Percentiles rank a stretch among this genome's conserved stretches.
phyloP scores from a whole-genome alignment of 2,329 filamentous ascomycete species.

The Madurella fahalii region DNA sequence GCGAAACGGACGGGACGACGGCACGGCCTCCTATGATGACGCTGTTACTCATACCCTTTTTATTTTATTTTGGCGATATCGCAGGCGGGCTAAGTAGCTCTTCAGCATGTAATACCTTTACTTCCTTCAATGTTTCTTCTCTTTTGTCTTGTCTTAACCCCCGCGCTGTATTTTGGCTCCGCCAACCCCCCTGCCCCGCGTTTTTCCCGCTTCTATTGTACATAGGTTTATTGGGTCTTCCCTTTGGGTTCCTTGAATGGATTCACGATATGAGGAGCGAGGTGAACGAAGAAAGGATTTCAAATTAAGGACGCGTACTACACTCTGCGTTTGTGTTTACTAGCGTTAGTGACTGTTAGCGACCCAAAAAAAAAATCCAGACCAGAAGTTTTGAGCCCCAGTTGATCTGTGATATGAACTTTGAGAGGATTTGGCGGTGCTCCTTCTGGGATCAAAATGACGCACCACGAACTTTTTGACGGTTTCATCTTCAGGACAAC shows the following conservation, averaged over 20 bases:
- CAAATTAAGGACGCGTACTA: background rate
- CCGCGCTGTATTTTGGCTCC: slow-evolving; percentile 15
- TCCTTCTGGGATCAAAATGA: slow-evolving; percentile 5
- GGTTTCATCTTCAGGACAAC: background rate
- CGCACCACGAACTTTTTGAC: background rate
- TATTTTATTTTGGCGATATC: slow-evolving; percentile 21
- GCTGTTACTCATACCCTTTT: slow-evolving; percentile 25
- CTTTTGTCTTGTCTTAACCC: slow-evolving; percentile 20
- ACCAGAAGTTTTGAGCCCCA: too few relatives aligned
- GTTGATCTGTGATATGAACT: background rate
- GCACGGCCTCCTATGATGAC: slow-evolving; percentile 27
- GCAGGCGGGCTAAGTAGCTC: slow-evolving; percentile 27
- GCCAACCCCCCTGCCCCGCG: slow-evolving; percentile 7
- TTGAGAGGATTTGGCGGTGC: background rate
- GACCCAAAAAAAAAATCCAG: too few relatives aligned
- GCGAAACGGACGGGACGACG: slow-evolving; percentile 23
- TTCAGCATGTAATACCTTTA: slow-evolving; percentile 33
- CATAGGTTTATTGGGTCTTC: slow-evolving; percentile 20
- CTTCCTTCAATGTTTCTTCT: slow-evolving; percentile 21
- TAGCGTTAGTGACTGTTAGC: too few relatives aligned
- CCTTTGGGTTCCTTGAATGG: slow-evolving; percentile 16
- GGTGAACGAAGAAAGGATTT: slow-evolving; percentile 25
- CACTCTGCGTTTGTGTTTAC: background rate
- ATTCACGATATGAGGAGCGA: slow-evolving; percentile 26
- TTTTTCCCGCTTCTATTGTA: slow-evolving; percentile 18